These are phyloP conservation scores for Tetrahymena elliotti DNA, from an alignment of 73 alveolate species.

Conservation along the genomic window DNA sequence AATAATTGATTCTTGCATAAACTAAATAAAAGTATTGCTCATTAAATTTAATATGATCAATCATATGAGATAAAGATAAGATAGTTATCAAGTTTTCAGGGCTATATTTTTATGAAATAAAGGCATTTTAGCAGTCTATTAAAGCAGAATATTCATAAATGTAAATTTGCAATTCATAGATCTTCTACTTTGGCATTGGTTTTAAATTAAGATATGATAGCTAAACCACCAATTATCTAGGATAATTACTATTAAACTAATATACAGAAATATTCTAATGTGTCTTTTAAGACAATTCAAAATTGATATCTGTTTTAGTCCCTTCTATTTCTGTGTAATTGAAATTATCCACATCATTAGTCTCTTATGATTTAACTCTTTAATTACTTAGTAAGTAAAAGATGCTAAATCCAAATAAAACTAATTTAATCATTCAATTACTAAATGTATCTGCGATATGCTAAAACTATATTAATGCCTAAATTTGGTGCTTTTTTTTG, in stretches of 20 bases:
- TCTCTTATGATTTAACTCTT: neutral
- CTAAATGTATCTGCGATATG: no score
- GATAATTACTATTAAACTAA: neutral
- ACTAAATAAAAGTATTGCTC: neutral
- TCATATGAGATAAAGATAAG: neutral
- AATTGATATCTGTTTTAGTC: neutral
- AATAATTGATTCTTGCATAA: neutral
- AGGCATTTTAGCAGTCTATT: neutral
- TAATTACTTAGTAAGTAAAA: no score
- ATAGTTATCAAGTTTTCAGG: neutral
- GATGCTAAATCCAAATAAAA: neutral
- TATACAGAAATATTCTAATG: neutral
- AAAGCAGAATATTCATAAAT: neutral
- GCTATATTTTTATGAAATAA: neutral
- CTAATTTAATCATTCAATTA: neutral
- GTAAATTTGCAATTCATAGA: neutral
- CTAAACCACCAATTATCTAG: neutral
- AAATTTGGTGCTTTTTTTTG: no score
- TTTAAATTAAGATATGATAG: neutral
- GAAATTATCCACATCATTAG: no score
- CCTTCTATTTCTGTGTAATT: no score
- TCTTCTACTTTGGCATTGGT: neutral
- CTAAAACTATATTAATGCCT: no score
- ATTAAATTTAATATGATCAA: neutral
- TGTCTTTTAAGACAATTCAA: neutral